These are phyloP conservation scores for Trichomonas gallinae DNA, from an alignment of 208 protist genomes.

Conservation along the genomic window DNA sequence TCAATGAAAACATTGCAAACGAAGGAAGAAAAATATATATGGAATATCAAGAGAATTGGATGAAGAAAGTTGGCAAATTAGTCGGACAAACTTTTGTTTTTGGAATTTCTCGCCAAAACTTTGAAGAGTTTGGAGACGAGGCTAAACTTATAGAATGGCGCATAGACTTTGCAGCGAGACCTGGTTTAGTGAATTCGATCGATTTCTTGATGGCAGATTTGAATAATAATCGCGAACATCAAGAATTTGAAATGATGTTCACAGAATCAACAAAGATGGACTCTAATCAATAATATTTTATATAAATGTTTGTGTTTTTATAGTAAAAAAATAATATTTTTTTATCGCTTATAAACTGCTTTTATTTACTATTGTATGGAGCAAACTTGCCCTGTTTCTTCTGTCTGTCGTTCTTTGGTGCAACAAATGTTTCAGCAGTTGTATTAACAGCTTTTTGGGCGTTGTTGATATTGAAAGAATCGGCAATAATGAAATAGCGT, in stretches of 20 bases:
- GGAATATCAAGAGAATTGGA: background rate
- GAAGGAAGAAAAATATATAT: background rate
- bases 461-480: background rate
- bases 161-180: background rate
- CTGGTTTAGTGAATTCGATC: background rate
- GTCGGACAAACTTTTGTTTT: background rate
- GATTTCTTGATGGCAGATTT: background rate
- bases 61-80: background rate
- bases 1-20: background rate
- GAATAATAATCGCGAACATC: background rate
- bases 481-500: background rate
- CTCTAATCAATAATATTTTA: no score
- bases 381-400: background rate
- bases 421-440: background rate
- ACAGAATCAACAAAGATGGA: background rate
- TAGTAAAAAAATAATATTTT: no score
- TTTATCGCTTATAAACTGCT: background rate
- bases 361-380: background rate
- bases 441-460: background rate
- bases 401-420: background rate
- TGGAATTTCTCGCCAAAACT: background rate
- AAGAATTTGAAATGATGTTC: background rate
- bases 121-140: background rate
- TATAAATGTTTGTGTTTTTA: no score
- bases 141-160: background rate